Evolutionary conservation across 2,329 filamentous ascomycete genomes (phyloP).

Genomic region (Botrytis porri): DNA sequence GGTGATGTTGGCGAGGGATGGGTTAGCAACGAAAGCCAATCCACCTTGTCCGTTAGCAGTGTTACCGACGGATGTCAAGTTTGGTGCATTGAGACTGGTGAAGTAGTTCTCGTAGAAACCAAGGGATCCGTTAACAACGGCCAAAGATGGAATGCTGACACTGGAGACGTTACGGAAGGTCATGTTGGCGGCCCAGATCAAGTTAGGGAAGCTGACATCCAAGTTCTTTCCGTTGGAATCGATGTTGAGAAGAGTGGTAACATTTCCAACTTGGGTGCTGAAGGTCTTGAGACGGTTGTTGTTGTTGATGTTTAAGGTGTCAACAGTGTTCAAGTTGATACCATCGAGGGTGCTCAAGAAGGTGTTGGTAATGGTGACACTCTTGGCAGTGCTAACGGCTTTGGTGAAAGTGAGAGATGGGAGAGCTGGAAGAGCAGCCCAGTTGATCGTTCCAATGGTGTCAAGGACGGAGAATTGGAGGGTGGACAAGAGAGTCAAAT

Average conservation of each 20-base stretch:
- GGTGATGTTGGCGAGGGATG: constrained; percentile 67
- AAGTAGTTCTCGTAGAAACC: constrained; percentile 80
- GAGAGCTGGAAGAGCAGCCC: constrained; percentile 66
- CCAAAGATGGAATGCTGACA: constrained; percentile 70
- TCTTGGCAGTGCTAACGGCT: constrained; percentile 63
- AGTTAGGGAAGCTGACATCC: constrained; percentile 70
- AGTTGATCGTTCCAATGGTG: constrained; percentile 64
- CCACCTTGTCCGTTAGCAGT: constrained; percentile 43
- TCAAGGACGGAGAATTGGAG: constrained; percentile 65
- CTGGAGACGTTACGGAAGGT: constrained; percentile 76
- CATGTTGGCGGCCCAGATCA: constrained; percentile 75
- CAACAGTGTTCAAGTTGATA: constrained; percentile 73
- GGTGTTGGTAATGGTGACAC: constrained; percentile 80
- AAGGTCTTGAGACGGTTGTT: constrained; percentile 77
- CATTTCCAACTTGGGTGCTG: constrained; percentile 73
- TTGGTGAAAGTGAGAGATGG: constrained; percentile 55
- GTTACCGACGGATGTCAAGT: constrained; percentile 62
- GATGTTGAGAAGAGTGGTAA: constrained; percentile 68
- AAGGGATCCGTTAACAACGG: constrained; percentile 71
- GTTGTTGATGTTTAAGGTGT: constrained; percentile 81
- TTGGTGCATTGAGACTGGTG: constrained; percentile 58
- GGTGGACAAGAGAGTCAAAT: constrained; percentile 64
- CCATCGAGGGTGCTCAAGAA: constrained; percentile 74
- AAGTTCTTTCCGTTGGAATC: constrained; percentile 76
- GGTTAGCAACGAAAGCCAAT: constrained; percentile 63